Evolutionary conservation across 192 early-diverging fungal species (phyloP).

Genomic region (Umbelopsis sp.): DNA sequence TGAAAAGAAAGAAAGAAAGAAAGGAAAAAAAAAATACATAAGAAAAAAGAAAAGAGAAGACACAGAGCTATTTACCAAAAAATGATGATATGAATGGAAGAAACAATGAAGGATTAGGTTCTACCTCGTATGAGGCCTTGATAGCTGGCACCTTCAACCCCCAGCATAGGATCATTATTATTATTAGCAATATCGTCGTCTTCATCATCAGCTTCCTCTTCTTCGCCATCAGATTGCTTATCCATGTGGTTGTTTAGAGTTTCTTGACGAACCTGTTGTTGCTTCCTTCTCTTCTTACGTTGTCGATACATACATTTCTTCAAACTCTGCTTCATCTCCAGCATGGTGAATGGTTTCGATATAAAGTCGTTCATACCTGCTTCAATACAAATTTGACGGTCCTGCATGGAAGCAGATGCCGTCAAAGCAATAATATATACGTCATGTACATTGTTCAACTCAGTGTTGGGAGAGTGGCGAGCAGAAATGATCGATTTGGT

Average conservation of each 20-base stretch:
- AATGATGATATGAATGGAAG: not conserved
- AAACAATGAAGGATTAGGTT: not conserved
- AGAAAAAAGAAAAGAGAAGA: not conserved
- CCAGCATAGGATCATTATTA: constrained; percentile 1
- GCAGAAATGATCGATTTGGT: constrained; percentile 32
- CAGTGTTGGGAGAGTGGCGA: constrained; percentile 12
- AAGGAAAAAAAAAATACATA: not conserved
- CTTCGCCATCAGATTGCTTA: not conserved
- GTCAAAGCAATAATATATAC: constrained; percentile 58
- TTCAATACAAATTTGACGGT: constrained; percentile 54
- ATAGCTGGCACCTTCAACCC: not conserved
- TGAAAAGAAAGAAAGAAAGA: too few species aligned
- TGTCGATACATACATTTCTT: constrained; percentile 32
- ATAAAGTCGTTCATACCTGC: constrained; percentile 62
- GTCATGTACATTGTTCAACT: constrained; percentile 36
- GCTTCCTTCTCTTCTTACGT: constrained; percentile 27
- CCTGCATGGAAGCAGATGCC: constrained; percentile 50
- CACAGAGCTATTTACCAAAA: not conserved
- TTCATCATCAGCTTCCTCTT: constrained; percentile 11
- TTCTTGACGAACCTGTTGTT: constrained; percentile 3
- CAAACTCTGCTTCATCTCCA: constrained; percentile 48
- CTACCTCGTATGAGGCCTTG: not conserved
- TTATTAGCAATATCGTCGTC: not conserved
- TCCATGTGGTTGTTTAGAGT: not conserved
- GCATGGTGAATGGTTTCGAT: constrained; percentile 51